These are phyloP conservation scores for Microbotryomycetes sp. DNA, from an alignment of 1,284 basidiomycete genomes.

Conservation along the genomic window DNA sequence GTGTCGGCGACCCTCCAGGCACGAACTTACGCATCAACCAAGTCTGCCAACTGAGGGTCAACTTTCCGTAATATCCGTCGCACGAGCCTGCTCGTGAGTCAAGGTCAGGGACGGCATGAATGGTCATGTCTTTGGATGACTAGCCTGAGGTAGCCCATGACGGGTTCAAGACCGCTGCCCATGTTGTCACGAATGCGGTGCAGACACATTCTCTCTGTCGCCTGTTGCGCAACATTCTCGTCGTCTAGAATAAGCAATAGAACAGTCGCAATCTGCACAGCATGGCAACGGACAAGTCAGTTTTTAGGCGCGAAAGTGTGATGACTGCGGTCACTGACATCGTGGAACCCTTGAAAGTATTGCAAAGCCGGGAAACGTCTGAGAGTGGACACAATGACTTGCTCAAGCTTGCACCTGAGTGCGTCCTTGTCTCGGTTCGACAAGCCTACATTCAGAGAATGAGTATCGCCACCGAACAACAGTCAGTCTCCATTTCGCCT, in stretches of 20 bases:
- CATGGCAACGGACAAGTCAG: background rate
- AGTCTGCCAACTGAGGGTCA: constrained; percentile 22
- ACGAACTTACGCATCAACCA: constrained; percentile 25
- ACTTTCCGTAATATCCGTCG: constrained; percentile 26
- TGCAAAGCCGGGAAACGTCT: constrained; percentile 32
- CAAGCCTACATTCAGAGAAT: constrained; percentile 14
- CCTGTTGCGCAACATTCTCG: constrained; percentile 12
- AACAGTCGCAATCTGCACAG: constrained; percentile 36
- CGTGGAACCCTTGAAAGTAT: constrained; percentile 37
- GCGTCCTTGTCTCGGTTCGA: constrained; percentile 19
- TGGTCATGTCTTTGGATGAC: no score
- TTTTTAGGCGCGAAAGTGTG: background rate
- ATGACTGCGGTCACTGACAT: constrained; percentile 14
- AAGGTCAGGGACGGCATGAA: no score
- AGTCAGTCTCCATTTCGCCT: no score
- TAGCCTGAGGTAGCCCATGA: constrained; percentile 36
- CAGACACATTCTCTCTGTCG: constrained; percentile 29
- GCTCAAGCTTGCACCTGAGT: constrained; percentile 26
- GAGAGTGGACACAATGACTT: constrained; percentile 31
- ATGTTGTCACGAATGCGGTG: constrained; percentile 36
- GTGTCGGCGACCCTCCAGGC: no score
- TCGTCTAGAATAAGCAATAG: constrained; percentile 33
- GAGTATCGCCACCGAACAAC: background rate
- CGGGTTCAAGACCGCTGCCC: constrained; percentile 35
- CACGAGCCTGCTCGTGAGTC: constrained; percentile 27